Base-by-base conservation (phyloP, 2,329 filamentous ascomycete species). In the Microsporum ferrugineum region DNA sequence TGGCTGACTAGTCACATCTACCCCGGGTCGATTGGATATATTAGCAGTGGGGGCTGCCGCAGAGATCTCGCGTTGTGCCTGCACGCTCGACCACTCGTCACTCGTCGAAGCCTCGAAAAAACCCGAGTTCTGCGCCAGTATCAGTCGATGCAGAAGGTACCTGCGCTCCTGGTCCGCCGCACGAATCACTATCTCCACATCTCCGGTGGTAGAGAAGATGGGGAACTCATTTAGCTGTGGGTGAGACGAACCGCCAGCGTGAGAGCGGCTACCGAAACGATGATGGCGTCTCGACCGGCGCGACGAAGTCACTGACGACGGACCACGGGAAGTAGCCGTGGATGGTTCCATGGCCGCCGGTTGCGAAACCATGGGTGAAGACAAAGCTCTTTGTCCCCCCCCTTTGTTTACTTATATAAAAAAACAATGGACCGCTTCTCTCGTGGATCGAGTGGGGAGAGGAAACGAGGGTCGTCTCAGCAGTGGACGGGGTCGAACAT, bases 101-200 rank as follows among this genome's bases (percentile, higher is more conserved):
- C 85, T 90, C 51, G 87, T 91, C 70, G 85, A 89, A 3, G 88
- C 88, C 73, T 95, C 89, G 71, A 97, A 97, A 78, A 96, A 96
- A 14, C 90, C 91, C 4, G 91, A 96, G 70, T 88, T 95, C 74
- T 95, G 88, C 36, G 88, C 86, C 66, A 97, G 78, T 45, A 92
- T 96, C 69, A 96, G 82, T 63, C 86, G 82, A 76, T 97, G 92
- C 61, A 97, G 80, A 55, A 96, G 80, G 72, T 96, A 97, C 63
- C 88, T 82, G 71, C 89, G 88, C 74, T 94, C 88, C 70, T 85
- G 84, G n/a, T 55, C 66, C 59, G 87, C 82, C 12, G 84, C 81
- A 70, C 81, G 82, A 68, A 96, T 83, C 60, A 92, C 71, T 64
- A 97, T 91, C 75, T 97, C 92, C 69, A 96, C 90, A 74, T 97